A percentile compares a stretch with the other conserved stretches of the same genome.
Evolutionary conservation across 2,329 filamentous ascomycete genomes (phyloP).

Genomic region (Periconia sp.): DNA sequence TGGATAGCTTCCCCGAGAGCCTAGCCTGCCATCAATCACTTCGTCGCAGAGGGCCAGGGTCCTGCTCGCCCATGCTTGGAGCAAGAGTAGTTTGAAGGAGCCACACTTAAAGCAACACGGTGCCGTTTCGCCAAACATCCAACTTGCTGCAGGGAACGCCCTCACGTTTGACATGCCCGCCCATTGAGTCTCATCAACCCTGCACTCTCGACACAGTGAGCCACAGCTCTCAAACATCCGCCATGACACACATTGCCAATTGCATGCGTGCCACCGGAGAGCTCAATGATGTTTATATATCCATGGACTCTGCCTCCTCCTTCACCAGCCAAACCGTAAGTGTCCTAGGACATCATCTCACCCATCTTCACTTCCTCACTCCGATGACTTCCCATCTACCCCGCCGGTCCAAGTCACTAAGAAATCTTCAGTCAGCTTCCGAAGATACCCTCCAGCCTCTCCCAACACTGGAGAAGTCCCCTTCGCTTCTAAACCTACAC

Average conservation of each 20-base stretch:
- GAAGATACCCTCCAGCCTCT: constrained; percentile 20
- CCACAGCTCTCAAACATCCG: constrained; percentile 39
- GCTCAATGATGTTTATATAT: constrained; percentile 42
- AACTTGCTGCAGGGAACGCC: constrained; percentile 40
- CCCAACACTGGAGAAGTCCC: constrained; percentile 24
- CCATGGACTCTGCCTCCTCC: constrained; percentile 35
- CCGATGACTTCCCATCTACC: constrained; percentile 36
- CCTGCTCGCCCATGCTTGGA: constrained; percentile 35
- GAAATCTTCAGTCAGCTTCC: constrained; percentile 30
- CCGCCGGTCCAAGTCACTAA: constrained; percentile 39
- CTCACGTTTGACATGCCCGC: constrained; percentile 45
- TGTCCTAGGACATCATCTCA: constrained; percentile 18
- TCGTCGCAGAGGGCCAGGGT: constrained; percentile 33
- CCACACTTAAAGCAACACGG: constrained; percentile 40
- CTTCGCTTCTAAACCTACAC: constrained; percentile 29
- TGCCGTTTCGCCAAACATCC: constrained; percentile 33
- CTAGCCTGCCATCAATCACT: constrained; percentile 29
- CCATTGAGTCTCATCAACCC: constrained; percentile 45
- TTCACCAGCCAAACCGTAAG: constrained; percentile 28
- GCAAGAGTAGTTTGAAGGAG: constrained; percentile 39
- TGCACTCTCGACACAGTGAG: constrained; percentile 36
- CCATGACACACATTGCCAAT: constrained; percentile 49
- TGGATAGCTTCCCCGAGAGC: constrained; percentile 36
- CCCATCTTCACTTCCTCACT: constrained; percentile 9
- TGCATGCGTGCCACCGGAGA: constrained; percentile 41